These are phyloP conservation scores for Acacia acuminata DNA, from an alignment of 306 rosid species.

Conservation along the genomic window DNA sequence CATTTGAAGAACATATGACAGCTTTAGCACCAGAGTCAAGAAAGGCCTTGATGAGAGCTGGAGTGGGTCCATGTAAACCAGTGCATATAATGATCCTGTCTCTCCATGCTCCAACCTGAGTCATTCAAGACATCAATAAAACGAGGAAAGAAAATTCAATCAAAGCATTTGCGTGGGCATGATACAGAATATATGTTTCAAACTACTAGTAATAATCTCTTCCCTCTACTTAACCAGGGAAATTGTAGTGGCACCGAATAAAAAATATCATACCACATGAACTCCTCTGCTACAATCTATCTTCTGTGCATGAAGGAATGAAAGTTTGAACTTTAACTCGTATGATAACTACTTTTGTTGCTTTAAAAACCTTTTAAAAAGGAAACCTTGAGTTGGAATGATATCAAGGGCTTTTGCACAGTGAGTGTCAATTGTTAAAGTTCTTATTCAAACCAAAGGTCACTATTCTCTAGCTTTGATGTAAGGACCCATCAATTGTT, in stretches of 20 bases:
- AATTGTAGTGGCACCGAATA: slow-evolving; percentile 3
- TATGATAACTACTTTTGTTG: neutral
- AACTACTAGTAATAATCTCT: neutral
- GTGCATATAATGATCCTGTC: slow-evolving; percentile 92
- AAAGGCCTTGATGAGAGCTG: slow-evolving; percentile 79
- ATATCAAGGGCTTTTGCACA: neutral
- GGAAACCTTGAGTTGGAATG: slow-evolving; percentile 22
- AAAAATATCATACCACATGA: slow-evolving; percentile 20
- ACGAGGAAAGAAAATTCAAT: neutral
- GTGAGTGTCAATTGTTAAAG: neutral
- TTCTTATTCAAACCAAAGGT: slow-evolving; percentile 25
- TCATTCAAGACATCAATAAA: slow-evolving; percentile 32
- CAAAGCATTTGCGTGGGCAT: slow-evolving; percentile 23
- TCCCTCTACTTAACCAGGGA: neutral
- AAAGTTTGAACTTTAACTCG: neutral
- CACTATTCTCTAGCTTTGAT: slow-evolving; percentile 13
- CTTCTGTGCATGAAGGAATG: neutral
- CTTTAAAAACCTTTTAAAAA: neutral
- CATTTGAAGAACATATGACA: slow-evolving; percentile 72
- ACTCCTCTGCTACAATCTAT: neutral
- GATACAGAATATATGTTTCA: slow-evolving; percentile 18
- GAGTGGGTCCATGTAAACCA: slow-evolving; percentile 77
- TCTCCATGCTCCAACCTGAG: slow-evolving; percentile 98
- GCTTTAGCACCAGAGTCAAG: slow-evolving; percentile 90
- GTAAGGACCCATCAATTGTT: neutral